Conservation (phyloP, 352 stramenopile species). For the Pythium biforme region DNA sequence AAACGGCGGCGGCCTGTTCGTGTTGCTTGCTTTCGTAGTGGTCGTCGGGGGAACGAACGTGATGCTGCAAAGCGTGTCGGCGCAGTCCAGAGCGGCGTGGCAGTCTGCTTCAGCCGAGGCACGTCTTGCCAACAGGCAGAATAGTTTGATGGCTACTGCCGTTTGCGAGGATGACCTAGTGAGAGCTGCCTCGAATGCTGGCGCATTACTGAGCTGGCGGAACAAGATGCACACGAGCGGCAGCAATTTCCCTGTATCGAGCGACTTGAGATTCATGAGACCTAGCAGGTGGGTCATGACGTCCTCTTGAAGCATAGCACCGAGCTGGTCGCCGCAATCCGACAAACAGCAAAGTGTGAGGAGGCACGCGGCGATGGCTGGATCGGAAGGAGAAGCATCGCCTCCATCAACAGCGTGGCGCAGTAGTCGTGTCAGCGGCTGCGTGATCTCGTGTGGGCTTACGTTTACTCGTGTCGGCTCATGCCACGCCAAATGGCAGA, state of each 20-base stretch:
- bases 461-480: conserved; percentile 33
- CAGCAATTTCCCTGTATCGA: conserved; percentile 36
- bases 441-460: conserved; percentile 29
- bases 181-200: conserved; percentile 28
- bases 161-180: conserved; percentile 7
- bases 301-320: conserved; percentile 46
- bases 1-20: conserved; percentile 7
- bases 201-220: conserved; percentile 52
- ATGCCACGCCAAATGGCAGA: conserved; percentile 65
- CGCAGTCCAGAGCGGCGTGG: conserved; percentile 55
- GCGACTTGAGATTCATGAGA: conserved; percentile 22
- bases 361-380: conserved; percentile 29
- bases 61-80: conserved; percentile 60
- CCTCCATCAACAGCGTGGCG: conserved; percentile 4
- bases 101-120: conserved; percentile 31
- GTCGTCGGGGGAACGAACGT: conserved; percentile 30
- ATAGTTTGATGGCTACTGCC: conserved; percentile 38
- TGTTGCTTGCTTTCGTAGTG: neutral
- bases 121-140: conserved; percentile 41
- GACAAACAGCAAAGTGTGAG: conserved; percentile 64
- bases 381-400: neutral
- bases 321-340: conserved; percentile 35
- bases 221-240: conserved; percentile 56
- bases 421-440: conserved; percentile 38
- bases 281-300: conserved; percentile 42